A percentile compares a stretch with the other conserved stretches of the same genome.
These are phyloP conservation scores for Fusarium cyanostomum DNA, from an alignment of 2,329 filamentous ascomycete genomes.

Conservation along the genomic window DNA sequence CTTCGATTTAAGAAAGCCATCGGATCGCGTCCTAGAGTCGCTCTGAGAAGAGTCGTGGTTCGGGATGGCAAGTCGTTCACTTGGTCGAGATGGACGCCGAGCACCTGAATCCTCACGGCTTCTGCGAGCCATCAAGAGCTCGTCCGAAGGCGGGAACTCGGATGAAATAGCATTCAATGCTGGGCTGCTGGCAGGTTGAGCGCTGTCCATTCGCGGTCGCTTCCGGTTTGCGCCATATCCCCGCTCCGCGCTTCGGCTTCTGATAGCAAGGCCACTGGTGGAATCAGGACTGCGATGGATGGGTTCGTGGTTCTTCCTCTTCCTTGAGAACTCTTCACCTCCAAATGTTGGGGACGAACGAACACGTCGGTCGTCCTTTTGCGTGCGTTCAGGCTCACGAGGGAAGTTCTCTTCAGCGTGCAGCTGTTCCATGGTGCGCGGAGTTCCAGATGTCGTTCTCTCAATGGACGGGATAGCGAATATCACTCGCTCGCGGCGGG, in stretches of 20 bases:
- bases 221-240: neutral
- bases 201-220: neutral
- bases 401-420: neutral
- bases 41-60: too few species aligned
- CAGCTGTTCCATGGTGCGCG: neutral
- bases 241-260: neutral
- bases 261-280: neutral
- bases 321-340: fast-evolving
- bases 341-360: neutral
- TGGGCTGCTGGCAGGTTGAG: neutral
- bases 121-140: neutral
- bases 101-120: neutral
- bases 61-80: neutral
- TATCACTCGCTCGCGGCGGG: neutral
- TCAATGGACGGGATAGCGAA: neutral
- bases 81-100: neutral
- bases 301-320: neutral
- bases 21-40: neutral
- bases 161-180: too few species aligned
- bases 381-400: neutral
- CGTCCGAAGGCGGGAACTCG: neutral
- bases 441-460: neutral
- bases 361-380: neutral
- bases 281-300: neutral
- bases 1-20: too few species aligned